Evolutionary conservation across 2,329 filamentous ascomycete genomes (phyloP), one percentile per base, ranked within the genome.

Genomic region (Dothistroma pini): DNA sequence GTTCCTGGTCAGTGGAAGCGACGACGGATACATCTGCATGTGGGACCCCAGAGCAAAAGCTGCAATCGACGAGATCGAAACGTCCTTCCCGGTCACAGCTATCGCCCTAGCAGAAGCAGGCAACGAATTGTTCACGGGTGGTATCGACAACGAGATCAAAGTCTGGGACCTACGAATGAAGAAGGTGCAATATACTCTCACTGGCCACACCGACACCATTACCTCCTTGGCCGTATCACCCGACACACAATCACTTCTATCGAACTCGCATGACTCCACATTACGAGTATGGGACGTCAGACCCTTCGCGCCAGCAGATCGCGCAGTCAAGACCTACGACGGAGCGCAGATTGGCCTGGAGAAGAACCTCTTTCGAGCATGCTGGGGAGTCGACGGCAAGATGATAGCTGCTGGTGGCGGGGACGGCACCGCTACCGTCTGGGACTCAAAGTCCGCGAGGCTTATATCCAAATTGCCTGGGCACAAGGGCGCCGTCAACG

Each of bases 161-260:
- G 93, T 96, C 21, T 99, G 95, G 93, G 95, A 99, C 76, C 79
- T 97, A 72, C 87, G 95, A 67, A 97, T 96, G 80, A 92, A 96
- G 76, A 85, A 89, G 7, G 85, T 96, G 2, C 86, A 91, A 6
- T 97, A 97, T 76, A 89, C 89, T 1, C 88, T 99, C 82, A 77
- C 89, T 12, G 95, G 95, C 0, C 95, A 99, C 75, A 89, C 86
- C 57, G 95, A 99, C 73, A 97, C 93, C 0, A 83, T 99, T 65
- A 96, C 93, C 2, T 96, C 92, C 12, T 81, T 99, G 52, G 83
- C 89, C 57, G 85, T 97, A n/a, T 97, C 93, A 1, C 93, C 95
- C 0, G 93, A 99, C 74, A 90, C 90, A 44, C 93, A 97, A 75
- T 89, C 89, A 0, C 83, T 99, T 2, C 80, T 97, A 4, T 97